Evolutionary conservation across 495 filamentous ascomycete species (phyloP).

Genomic region (Talaromyces ruber): DNA sequence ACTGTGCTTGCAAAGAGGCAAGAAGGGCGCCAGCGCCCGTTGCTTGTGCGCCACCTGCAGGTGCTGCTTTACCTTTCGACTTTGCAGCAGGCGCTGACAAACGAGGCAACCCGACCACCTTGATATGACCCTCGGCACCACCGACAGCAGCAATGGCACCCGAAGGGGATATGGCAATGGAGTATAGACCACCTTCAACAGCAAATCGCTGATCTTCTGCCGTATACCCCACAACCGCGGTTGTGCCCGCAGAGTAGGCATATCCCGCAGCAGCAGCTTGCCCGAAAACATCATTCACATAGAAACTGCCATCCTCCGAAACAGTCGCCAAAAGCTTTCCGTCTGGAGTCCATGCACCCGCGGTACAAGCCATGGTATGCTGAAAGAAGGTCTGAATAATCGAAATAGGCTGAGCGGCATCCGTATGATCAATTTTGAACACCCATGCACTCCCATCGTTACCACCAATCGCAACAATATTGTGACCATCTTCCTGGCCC

Average conservation of each 20-base stretch:
- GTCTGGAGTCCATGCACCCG: constrained; percentile 84
- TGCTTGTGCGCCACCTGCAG: constrained; percentile 18
- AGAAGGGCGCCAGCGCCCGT: constrained; percentile 71
- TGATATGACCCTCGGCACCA: constrained; percentile 76
- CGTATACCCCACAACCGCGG: constrained; percentile 71
- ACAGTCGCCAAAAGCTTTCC: constrained; percentile 86
- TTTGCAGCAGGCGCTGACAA: constrained; percentile 33
- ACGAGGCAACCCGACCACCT: constrained; percentile 75
- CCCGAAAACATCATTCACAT: constrained; percentile 89
- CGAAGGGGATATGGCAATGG: constrained; percentile 68
- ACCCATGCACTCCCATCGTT: constrained; percentile 96
- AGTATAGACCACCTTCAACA: constrained; percentile 86
- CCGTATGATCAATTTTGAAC: constrained; percentile 65
- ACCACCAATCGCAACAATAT: constrained; percentile 84
- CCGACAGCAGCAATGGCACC: constrained; percentile 76
- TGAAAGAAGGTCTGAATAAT: constrained; percentile 88
- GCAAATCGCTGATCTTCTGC: constrained; percentile 78
- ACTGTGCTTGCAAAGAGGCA: constrained; percentile 58
- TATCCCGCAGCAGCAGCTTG: constrained; percentile 69
- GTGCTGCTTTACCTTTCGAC: constrained; percentile 24
- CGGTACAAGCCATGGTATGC: constrained; percentile 79
- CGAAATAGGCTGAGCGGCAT: constrained; percentile 53
- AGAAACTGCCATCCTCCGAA: constrained; percentile 77
- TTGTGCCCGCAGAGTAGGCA: constrained; percentile 56
- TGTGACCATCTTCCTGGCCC: constrained; percentile 51